Percentiles rank a stretch among this genome's conserved stretches.
Evolutionary conservation across 208 protist genomes (phyloP).

Genomic region (Trichomonas vaginalis): DNA sequence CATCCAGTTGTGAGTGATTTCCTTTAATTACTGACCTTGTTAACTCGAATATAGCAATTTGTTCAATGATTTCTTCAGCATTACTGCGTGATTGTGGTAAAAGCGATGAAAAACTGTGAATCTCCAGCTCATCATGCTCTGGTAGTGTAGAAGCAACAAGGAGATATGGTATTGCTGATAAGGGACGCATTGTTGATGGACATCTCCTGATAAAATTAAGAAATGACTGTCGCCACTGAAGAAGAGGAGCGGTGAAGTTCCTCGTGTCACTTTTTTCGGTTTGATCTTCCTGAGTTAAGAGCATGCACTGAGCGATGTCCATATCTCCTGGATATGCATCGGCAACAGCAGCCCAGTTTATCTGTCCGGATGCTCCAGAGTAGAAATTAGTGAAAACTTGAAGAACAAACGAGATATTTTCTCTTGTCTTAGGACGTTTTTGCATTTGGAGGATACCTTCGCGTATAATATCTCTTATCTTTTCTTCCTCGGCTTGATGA

Average conservation of each 20-base stretch:
- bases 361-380: not conserved
- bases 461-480: not conserved
- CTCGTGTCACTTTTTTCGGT: too few relatives aligned
- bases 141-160: not conserved
- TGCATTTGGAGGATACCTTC: not conserved
- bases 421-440: not conserved
- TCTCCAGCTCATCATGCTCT: not conserved
- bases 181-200: not conserved
- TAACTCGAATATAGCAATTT: not conserved
- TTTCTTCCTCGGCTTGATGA: not conserved
- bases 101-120: not conserved
- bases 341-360: not conserved
- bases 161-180: not conserved
- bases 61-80: not conserved
- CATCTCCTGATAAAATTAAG: not conserved
- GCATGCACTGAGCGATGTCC: not conserved
- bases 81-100: not conserved
- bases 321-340: not conserved
- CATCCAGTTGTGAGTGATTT: not conserved
- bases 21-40: not conserved
- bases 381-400: not conserved
- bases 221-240: not conserved
- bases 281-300: not conserved
- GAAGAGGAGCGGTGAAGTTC: not conserved
- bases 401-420: not conserved